Evolutionary conservation across 2,329 filamentous ascomycete genomes (phyloP).

Genomic region (Ciborinia camelliae): DNA sequence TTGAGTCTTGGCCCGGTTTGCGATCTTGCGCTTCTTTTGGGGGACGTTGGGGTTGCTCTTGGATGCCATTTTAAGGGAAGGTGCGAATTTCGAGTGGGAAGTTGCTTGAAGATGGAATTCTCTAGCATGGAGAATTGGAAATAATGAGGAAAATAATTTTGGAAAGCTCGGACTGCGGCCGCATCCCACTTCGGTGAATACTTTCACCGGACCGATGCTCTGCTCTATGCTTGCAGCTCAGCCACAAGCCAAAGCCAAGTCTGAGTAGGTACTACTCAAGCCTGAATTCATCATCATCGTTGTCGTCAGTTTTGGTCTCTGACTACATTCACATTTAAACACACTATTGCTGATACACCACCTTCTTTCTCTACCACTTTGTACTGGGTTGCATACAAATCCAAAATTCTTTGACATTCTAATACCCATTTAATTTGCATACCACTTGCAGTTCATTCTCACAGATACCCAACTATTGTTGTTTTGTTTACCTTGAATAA

Average conservation of each 20-base stretch:
- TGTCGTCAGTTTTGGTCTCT: constrained; percentile 3
- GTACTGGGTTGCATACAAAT: background rate
- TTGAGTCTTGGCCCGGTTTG: constrained; percentile 36
- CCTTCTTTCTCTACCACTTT: background rate
- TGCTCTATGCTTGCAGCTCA: constrained; percentile 15
- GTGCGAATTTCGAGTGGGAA: background rate
- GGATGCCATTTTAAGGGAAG: constrained; percentile 35
- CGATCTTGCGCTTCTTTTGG: constrained; percentile 35
- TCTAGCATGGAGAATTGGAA: background rate
- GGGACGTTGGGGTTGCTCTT: constrained; percentile 38
- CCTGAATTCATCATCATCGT: constrained; percentile 18
- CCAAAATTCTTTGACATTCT: background rate
- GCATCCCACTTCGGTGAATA: constrained; percentile 1
- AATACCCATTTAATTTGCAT: background rate
- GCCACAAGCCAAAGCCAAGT: constrained; percentile 19
- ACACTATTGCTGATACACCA: constrained; percentile 1
- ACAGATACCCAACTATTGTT: background rate
- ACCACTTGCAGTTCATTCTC: background rate
- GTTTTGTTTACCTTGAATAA: constrained; percentile 3
- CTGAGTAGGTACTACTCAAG: constrained; percentile 3
- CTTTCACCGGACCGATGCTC: constrained; percentile 14
- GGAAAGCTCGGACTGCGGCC: background rate
- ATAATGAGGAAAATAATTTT: constrained; percentile 16
- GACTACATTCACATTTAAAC: constrained; percentile 8
- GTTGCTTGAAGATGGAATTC: constrained; percentile 4